Conservation (phyloP, 2,329 filamentous ascomycete species). For the Pseudofabraea citricarpa region DNA sequence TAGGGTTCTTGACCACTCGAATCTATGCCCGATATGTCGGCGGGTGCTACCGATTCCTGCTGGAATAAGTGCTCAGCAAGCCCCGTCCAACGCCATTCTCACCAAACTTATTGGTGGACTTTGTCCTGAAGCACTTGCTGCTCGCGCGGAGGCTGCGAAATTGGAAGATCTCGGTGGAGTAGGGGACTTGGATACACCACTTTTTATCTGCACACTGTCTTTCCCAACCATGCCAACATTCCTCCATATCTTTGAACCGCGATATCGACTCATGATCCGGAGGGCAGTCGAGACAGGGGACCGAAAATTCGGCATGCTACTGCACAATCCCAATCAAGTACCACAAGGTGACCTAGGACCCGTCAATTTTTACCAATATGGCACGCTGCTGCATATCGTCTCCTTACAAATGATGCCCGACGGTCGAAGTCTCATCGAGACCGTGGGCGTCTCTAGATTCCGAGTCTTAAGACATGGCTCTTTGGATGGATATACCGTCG, state of each 20-base stretch:
- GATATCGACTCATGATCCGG: constrained; percentile 85
- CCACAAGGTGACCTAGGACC: constrained; percentile 47
- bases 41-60: constrained; percentile 51
- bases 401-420: constrained; percentile 71
- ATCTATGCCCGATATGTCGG: constrained; percentile 77
- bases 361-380: constrained; percentile 64
- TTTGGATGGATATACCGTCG: constrained; percentile 74
- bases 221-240: constrained; percentile 84
- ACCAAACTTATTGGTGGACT: constrained; percentile 59
- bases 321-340: constrained; percentile 54
- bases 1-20: constrained; percentile 71
- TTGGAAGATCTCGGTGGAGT: constrained; percentile 52
- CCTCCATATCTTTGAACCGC: constrained; percentile 87
- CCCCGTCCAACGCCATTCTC: constrained; percentile 58
- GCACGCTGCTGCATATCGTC: constrained; percentile 73
- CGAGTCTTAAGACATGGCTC: constrained; percentile 59
- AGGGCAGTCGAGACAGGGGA: constrained; percentile 66
- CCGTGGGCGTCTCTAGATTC: constrained; percentile 72
- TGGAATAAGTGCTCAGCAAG: constrained; percentile 24
- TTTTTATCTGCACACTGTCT: constrained; percentile 79
- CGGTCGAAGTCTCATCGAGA: constrained; percentile 77
- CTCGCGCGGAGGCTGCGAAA: constrained; percentile 46
- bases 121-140: constrained; percentile 61
- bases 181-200: constrained; percentile 56
- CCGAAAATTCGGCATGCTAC: constrained; percentile 80